Base-by-base conservation (phyloP, 164 flowering plant genomes). In the Chloranthus sessilifolius region DNA sequence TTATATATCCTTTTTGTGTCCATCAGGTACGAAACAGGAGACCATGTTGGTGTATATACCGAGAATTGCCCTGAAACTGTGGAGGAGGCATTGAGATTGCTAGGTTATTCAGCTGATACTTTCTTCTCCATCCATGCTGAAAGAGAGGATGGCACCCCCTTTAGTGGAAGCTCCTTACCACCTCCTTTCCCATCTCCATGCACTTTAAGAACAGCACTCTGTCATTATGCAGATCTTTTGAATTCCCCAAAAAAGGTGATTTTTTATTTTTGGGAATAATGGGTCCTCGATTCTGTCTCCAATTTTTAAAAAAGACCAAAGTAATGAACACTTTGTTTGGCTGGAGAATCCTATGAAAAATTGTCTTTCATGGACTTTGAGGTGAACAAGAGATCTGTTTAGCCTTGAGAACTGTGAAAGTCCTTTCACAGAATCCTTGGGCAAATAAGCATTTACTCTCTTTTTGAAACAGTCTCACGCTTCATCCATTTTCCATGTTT, bases 1-100 rank as follows among this genome's bases (percentile, higher is more conserved):
- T 36, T 3, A n/a, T 3, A 5, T 17, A 24, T 11, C 41, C 34
- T 47, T 16, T 41, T 17, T 39, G 22, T 34, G 45, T 49, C 60
- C 27, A 33, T 64, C 79, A 94, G 99, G 47, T 94, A 94, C 68
- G 99, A 84, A 63, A 88, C 97, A 4, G 99, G 99, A 29, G 99
- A 94, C 58, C 99, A 94, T 66, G 97, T 94, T 62, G 99, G 97
- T 66, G 99, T 94, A 2, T 84, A 60, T 64, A 70, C 83, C 68
- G 92, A 86, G 43, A 94, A 94, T 66, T 43, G 63, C 24, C 36
- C 29, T 52, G 99, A 86, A 67, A 58, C 48, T 37, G 96, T 86
- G 15, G 97, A 86, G 59, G 90, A 81, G 61, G 99, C 95, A 20
- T 72, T 81, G 60, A 70, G 61, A 53, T 53, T 94, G 35, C 52